These are phyloP conservation scores for Lobosporangium transversale DNA, from an alignment of 192 early-diverging fungal species.

Conservation along the genomic window DNA sequence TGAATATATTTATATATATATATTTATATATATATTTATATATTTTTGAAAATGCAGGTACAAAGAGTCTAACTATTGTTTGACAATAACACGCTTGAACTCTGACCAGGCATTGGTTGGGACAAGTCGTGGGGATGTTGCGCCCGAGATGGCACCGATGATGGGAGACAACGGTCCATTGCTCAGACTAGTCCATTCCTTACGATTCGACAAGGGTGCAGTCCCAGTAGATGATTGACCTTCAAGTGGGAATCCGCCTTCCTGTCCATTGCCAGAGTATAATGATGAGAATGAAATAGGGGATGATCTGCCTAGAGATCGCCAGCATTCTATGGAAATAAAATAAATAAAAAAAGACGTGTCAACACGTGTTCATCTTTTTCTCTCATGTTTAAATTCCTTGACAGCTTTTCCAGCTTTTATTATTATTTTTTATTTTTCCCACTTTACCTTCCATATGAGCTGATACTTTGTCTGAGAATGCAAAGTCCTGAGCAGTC, in stretches of 20 bases:
- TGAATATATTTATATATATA: too few relatives aligned
- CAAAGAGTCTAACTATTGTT: conserved; percentile 26
- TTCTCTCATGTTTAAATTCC: too few relatives aligned
- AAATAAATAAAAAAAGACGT: background rate
- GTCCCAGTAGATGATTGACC: background rate
- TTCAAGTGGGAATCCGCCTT: conserved; percentile 11
- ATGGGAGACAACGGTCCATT: conserved; percentile 48
- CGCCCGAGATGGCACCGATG: conserved; percentile 38
- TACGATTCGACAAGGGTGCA: conserved; percentile 9
- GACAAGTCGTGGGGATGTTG: conserved; percentile 34
- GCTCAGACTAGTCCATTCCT: conserved; percentile 46
- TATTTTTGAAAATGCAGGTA: too few relatives aligned
- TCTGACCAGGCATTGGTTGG: conserved; percentile 53
- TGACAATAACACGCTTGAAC: conserved; percentile 49
- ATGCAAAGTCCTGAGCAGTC: conserved; percentile 51
- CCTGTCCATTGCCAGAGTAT: conserved; percentile 15
- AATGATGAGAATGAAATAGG: conserved; percentile 42
- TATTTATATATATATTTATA: too few relatives aligned
- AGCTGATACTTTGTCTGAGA: conserved; percentile 40
- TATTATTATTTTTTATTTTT: background rate
- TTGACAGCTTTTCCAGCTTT: too few relatives aligned
- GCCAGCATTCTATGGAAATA: conserved; percentile 32
- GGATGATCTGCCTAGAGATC: conserved; percentile 24
- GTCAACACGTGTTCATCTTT: background rate
- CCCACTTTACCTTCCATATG: conserved; percentile 38